Conservation (phyloP, 2,329 filamentous ascomycete genomes). For the Tolypocladium tropicale region DNA sequence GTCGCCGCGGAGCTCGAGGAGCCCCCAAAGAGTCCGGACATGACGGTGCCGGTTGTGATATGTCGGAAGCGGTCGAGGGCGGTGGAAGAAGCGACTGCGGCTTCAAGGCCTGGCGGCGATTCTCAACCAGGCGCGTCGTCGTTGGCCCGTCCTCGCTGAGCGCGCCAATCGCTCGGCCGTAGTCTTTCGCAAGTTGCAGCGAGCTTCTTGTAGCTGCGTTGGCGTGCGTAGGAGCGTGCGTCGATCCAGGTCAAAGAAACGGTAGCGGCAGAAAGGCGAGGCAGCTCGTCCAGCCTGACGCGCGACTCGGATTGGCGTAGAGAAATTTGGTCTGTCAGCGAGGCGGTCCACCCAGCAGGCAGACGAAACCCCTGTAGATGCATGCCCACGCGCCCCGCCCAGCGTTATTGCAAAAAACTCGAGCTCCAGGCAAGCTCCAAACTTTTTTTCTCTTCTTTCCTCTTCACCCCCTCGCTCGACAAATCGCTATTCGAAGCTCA, state of each 20-base stretch:
- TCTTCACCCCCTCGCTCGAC: conserved; percentile 79
- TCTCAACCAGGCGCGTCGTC: neutral
- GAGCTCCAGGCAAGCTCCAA: conserved; percentile 1
- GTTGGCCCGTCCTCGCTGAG: neutral
- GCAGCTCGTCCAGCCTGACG: conserved; percentile 8
- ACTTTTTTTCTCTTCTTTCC: conserved; percentile 16
- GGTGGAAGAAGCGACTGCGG: neutral
- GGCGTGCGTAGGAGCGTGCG: neutral
- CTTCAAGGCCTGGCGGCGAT: neutral
- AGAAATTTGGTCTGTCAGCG: conserved; percentile 1
- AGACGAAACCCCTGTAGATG: conserved; percentile 7
- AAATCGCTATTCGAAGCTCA: conserved; percentile 99
- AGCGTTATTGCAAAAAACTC: conserved; percentile 17
- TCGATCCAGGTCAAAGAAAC: neutral
- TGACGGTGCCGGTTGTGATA: conserved; percentile 22
- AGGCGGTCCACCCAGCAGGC: conserved; percentile 3
- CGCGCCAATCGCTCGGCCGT: neutral
- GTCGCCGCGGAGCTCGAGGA: conserved; percentile 42
- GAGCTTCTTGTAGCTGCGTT: neutral
- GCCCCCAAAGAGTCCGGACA: conserved; percentile 55
- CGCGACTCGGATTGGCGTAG: conserved; percentile 15
- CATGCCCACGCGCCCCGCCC: conserved; percentile 9
- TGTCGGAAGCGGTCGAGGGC: conserved; percentile 3
- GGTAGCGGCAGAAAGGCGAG: neutral
- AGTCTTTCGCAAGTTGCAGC: neutral